A percentile compares a stretch with the other conserved stretches of the same genome.
These are phyloP conservation scores for Fusarium poae DNA, from an alignment of 2,329 filamentous ascomycete species.

Conservation along the genomic window DNA sequence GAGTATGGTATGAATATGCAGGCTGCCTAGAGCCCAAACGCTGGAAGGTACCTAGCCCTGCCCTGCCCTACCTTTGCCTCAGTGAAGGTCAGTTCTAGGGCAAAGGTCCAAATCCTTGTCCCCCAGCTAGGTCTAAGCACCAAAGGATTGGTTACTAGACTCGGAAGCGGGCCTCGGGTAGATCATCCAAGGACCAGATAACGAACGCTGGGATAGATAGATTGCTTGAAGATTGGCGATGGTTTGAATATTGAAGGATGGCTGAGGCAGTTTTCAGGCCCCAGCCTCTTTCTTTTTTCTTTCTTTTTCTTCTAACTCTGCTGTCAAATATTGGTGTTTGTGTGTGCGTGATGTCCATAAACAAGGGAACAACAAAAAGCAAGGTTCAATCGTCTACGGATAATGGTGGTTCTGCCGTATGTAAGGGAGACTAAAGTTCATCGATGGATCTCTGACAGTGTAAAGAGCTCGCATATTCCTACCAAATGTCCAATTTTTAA, in stretches of 20 bases:
- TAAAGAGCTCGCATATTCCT: constrained; percentile 28
- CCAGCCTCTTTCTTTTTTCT: constrained; percentile 3
- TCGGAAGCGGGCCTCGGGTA: constrained; percentile 32
- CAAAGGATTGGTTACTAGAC: constrained; percentile 14
- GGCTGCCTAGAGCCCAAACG: constrained; percentile 6
- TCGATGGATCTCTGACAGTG: constrained; percentile 12
- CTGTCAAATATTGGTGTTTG: background rate
- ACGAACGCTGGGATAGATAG: background rate
- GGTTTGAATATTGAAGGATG: constrained; percentile 16
- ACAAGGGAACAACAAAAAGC: constrained; percentile 19
- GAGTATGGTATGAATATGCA: constrained; percentile 10
- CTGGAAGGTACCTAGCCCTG: background rate
- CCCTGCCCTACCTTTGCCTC: background rate
- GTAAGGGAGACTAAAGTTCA: constrained; percentile 22
- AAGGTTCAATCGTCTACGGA: constrained; percentile 6
- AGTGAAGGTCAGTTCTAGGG: constrained; percentile 4
- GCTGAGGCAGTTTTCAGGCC: constrained; percentile 20
- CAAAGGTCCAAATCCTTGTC: constrained; percentile 19
- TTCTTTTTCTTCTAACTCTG: background rate
- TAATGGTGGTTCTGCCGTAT: constrained; percentile 1
- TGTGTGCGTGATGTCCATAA: constrained; percentile 7
- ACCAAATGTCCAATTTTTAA: constrained; percentile 18
- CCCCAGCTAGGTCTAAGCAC: constrained; percentile 16
- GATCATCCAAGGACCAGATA: constrained; percentile 35
- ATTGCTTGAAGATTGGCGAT: constrained; percentile 14